A percentile compares a stretch with the other conserved stretches of the same genome.
phyloP scores from a whole-genome alignment of 2,329 filamentous ascomycete species.

The Apiospora kogelbergensis region DNA sequence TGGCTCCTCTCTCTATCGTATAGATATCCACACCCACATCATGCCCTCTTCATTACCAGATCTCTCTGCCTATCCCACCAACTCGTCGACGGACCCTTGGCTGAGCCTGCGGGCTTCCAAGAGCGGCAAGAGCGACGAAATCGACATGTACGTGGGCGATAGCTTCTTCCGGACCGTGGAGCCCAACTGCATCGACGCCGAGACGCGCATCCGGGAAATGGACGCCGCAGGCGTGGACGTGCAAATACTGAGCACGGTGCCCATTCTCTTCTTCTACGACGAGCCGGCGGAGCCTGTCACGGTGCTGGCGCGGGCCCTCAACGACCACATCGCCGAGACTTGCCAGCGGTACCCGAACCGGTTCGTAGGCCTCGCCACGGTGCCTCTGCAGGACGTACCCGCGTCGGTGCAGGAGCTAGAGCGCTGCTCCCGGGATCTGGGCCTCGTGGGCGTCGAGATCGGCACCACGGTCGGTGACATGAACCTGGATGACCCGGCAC shows the following conservation, averaged over 20 bases:
- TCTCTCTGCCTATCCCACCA: slow-evolving; percentile 44
- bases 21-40: slow-evolving; percentile 38
- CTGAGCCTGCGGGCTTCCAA: slow-evolving; percentile 26
- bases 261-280: slow-evolving; percentile 38
- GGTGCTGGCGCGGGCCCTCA: slow-evolving; percentile 30
- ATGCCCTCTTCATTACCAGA: slow-evolving; percentile 38
- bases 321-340: slow-evolving; percentile 31
- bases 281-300: slow-evolving; percentile 27
- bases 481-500: slow-evolving; percentile 29
- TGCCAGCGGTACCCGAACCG: slow-evolving; percentile 24
- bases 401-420: slow-evolving; percentile 29
- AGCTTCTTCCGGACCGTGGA: slow-evolving; percentile 34
- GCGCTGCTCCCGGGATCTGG: slow-evolving; percentile 22
- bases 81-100: slow-evolving; percentile 38
- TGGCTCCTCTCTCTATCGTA: slow-evolving; percentile 30
- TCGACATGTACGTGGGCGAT: slow-evolving; percentile 36
- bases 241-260: slow-evolving; percentile 36
- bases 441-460: slow-evolving; percentile 33
- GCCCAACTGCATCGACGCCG: slow-evolving; percentile 32
- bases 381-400: slow-evolving; percentile 32
- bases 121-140: slow-evolving; percentile 22
- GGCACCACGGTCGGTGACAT: slow-evolving; percentile 31
- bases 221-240: slow-evolving; percentile 35
- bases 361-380: slow-evolving; percentile 34
- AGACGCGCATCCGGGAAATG: slow-evolving; percentile 31